Base-by-base conservation (phyloP, 495 filamentous ascomycete species). In the Podospora pseudocomata region DNA sequence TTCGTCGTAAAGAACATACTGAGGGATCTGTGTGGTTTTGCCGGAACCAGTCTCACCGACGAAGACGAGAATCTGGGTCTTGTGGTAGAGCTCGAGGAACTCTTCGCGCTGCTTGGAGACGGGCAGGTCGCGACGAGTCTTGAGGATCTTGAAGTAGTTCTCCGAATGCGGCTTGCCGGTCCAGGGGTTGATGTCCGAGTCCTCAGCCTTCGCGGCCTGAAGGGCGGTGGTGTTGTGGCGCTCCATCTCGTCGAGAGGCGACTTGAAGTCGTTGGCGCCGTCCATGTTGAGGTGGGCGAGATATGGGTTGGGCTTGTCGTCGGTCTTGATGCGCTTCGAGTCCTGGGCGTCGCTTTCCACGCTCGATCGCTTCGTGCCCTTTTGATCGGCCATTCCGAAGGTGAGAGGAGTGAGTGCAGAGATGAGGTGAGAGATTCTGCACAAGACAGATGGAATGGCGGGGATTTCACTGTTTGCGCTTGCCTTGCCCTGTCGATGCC, bases 11-110 rank as follows among this genome's bases (percentile, higher is more conserved):
- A 97, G 85, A 67, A 99, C 92, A 77, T 96, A 99, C 77, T 99
- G 96, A 0, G 96, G 96, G 65, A 99, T 98, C 80, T 99, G 96
- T 0, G 95, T 99, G 0, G 95, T 99, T 80, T 99, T 99, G 79
- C 95, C 95, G 71, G 95, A 99, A 89, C 95, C 95, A 2, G 95
- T 99, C 83, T 99, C 95, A 81, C 96, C 96, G 67, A 99, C 96
- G 74, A 99, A 97, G 74, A 99, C 95, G 28, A 99, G 86, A 69
- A 98, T 97, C 76, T 98, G 96, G 13, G 89, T 90, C 75, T 90
- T 87, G 69, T 98, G 96, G 79, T 95, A 99, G 72, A 94, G 85
- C 71, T 92, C 84, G 54, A 99, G 83, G 79, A 99, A 99, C 77
- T 98, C 93, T 78, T 95, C 90, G 76, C 94, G 88, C 77, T 99